Conservation (phyloP, 148 eudicot genomes). For the Diospyros lotus region DNA sequence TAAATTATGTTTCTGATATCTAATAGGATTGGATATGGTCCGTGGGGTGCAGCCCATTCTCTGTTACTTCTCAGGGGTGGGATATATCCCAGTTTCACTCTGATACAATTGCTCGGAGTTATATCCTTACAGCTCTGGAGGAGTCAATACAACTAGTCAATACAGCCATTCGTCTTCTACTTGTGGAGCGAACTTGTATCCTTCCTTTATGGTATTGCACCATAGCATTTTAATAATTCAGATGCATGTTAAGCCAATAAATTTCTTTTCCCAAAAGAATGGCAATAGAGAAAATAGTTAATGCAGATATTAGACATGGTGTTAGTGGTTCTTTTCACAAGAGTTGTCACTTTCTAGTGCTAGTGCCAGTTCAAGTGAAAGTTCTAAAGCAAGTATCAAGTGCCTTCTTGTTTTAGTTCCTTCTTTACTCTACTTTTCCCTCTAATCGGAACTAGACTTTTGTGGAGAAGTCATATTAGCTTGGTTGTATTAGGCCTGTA, state of each 20-base stretch:
- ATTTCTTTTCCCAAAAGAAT: background rate
- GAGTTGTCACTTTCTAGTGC: no score
- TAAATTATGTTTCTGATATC: slow-evolving; percentile 14
- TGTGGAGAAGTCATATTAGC: no score
- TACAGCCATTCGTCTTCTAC: slow-evolving; percentile 67
- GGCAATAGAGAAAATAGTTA: background rate
- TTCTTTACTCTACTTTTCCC: no score
- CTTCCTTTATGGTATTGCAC: slow-evolving; percentile 35
- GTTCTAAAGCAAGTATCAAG: no score
- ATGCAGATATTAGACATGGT: background rate
- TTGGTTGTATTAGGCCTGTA: no score
- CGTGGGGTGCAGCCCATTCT: slow-evolving; percentile 82
- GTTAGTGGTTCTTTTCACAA: background rate
- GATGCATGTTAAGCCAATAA: background rate
- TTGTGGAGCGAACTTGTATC: slow-evolving; percentile 85
- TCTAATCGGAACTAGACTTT: no score
- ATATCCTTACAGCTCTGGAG: slow-evolving; percentile 85
- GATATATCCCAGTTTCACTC: slow-evolving; percentile 67
- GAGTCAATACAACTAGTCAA: slow-evolving; percentile 84
- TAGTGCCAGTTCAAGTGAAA: no score
- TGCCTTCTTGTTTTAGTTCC: no score
- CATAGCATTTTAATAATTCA: background rate
- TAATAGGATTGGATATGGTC: slow-evolving; percentile 94
- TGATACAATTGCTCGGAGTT: slow-evolving; percentile 88
- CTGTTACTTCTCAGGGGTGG: slow-evolving; percentile 83